Base-by-base conservation (phyloP, 2,329 filamentous ascomycete species). In the Trichoderma sp. region DNA sequence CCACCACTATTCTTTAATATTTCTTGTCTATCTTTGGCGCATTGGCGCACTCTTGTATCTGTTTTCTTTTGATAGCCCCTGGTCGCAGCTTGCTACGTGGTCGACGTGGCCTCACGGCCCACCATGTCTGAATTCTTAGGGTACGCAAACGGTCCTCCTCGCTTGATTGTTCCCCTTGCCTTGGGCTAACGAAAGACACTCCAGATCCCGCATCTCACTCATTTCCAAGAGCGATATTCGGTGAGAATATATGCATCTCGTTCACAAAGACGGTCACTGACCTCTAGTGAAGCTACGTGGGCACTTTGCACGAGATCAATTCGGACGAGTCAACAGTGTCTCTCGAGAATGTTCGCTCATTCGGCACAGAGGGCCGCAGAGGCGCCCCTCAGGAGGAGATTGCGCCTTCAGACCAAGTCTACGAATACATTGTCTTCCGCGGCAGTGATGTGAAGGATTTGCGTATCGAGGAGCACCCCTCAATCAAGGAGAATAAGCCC, bases 401-500 rank as follows among this genome's bases (percentile, higher is more conserved):
- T 69, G 83, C 91, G 46, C 87, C 93, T 4, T 95, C 93, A 39
- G 90, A 96, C 71, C 92, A 92, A 78, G 87, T 97, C 77, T 99
- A 97, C 84, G 96, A 98, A 79, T 98, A 97, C 83, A 98, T 99
- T 77, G 94, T 99, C 73, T 99, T 99, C 81, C 91, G 95, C 70
- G 96, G 96, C 75, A 97, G 93, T 80, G 96, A 99, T 84, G 96
- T 99, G 78, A 99, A 99, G 83, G 96, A 99, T 80, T 86, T 99
- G 76, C 92, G 93, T 76, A 95, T 99, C 76, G 94, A 97, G 77
- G 91, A 97, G 75, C 87, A 90, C 56, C 89, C 91, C 51, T 87
- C 89, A 74, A 88, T 89, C 75, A 90, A 92, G 79, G 89, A 94
- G 77, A 90, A 90, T 72, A 89, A 90, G 75, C 90, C 90, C 69